phyloP scores from a whole-genome alignment of 345 rosid species.

The Garcia nutans region DNA sequence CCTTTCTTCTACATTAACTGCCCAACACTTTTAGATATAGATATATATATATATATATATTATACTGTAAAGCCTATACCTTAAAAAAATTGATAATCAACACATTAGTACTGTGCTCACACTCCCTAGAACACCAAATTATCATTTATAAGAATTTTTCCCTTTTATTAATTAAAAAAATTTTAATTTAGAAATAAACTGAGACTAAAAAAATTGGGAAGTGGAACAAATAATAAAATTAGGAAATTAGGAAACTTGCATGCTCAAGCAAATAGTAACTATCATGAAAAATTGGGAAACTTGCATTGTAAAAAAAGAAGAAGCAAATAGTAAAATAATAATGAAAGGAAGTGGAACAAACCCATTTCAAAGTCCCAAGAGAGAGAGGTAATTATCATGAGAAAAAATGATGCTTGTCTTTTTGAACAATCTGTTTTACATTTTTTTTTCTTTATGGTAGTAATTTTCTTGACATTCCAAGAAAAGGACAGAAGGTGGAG shows the following conservation, averaged over 20 bases:
- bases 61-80: neutral
- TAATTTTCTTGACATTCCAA: slow-evolving; percentile 7
- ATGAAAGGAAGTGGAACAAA: neutral
- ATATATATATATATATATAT: too few species aligned
- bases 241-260: slow-evolving; percentile 25
- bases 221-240: too few species aligned
- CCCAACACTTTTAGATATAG: neutral
- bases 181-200: too few species aligned
- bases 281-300: too few species aligned
- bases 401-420: slow-evolving; percentile 28
- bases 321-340: slow-evolving; percentile 1
- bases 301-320: too few species aligned
- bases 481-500: neutral
- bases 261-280: slow-evolving; percentile 28
- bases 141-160: too few species aligned
- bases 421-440: slow-evolving; percentile 18
- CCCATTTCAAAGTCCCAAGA: slow-evolving; percentile 7
- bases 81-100: too few species aligned
- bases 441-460: too few species aligned
- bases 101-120: slow-evolving; percentile 11
- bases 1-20: neutral
- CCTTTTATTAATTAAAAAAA: too few species aligned
- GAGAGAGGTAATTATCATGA: neutral
- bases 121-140: neutral
- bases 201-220: too few species aligned